Conservation (phyloP, 176 grass and related monocot species). For the Oryza brachyantha region DNA sequence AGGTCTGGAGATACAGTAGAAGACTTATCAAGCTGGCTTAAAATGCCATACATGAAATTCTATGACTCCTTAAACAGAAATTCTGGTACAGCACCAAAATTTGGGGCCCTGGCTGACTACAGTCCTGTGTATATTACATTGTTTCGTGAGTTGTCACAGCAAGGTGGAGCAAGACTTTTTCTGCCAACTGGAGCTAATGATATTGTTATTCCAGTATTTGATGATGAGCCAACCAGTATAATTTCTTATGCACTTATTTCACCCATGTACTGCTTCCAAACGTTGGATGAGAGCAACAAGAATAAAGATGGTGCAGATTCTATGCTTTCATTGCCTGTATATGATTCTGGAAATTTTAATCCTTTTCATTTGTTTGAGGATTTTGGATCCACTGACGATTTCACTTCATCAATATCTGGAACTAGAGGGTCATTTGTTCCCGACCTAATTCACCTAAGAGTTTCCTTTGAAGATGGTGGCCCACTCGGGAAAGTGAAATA, state of each 20-base stretch:
- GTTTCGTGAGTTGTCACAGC: slow-evolving; percentile 67
- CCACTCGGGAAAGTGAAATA: slow-evolving; percentile 82
- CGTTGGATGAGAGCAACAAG: slow-evolving; percentile 58
- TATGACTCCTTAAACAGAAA: slow-evolving; percentile 74
- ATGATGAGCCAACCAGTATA: slow-evolving; percentile 92
- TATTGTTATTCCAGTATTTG: slow-evolving; percentile 86
- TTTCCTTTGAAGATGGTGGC: slow-evolving; percentile 75
- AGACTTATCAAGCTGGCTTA: slow-evolving; percentile 61
- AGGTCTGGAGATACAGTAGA: slow-evolving; percentile 58
- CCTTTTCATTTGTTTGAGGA: slow-evolving; percentile 75
- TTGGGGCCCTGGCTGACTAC: slow-evolving; percentile 63
- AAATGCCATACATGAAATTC: slow-evolving; percentile 62
- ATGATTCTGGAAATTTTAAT: slow-evolving; percentile 80
- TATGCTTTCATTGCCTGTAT: slow-evolving; percentile 44
- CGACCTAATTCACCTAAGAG: slow-evolving; percentile 60
- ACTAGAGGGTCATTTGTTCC: slow-evolving; percentile 46
- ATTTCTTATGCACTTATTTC: slow-evolving; percentile 91
- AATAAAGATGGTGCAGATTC: slow-evolving; percentile 54
- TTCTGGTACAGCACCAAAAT: slow-evolving; percentile 43
- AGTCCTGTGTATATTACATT: slow-evolving; percentile 55
- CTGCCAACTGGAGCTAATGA: slow-evolving; percentile 67
- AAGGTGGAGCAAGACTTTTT: slow-evolving; percentile 70
- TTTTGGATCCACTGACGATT: slow-evolving; percentile 62
- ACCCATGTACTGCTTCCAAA: slow-evolving; percentile 62
- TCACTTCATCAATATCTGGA: slow-evolving; percentile 53